Conservation (phyloP, 192 early-diverging fungal genomes). For the Mortierella antarctica region DNA sequence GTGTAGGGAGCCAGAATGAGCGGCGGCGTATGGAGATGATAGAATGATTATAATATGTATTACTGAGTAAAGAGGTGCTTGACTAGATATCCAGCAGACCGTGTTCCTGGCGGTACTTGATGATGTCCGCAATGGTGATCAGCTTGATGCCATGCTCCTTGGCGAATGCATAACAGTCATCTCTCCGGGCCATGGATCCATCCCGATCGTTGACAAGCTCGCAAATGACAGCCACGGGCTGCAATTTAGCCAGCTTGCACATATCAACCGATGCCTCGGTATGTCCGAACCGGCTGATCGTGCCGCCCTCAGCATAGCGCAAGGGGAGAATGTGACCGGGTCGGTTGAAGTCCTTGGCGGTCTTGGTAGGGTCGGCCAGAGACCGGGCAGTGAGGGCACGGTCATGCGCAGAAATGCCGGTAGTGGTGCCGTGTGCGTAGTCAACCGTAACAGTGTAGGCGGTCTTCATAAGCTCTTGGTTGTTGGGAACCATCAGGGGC, state of each 20-base stretch:
- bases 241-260: constrained; percentile 82
- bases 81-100: constrained; percentile 34
- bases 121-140: constrained; percentile 90
- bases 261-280: constrained; percentile 95
- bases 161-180: constrained; percentile 91
- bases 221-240: constrained; percentile 90
- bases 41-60: not conserved
- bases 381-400: constrained; percentile 82
- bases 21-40: not conserved
- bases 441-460: constrained; percentile 96
- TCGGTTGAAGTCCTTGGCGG: constrained; percentile 79
- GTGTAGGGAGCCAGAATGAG: too few relatives aligned
- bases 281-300: constrained; percentile 90
- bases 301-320: constrained; percentile 83
- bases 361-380: constrained; percentile 77
- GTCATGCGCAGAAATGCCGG: constrained; percentile 96
- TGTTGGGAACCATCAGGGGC: constrained; percentile 95
- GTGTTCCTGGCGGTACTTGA: constrained; percentile 74
- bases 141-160: constrained; percentile 84
- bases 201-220: constrained; percentile 93
- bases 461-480: constrained; percentile 91
- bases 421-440: constrained; percentile 85
- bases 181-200: constrained; percentile 93
- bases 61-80: constrained; percentile 10
- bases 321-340: constrained; percentile 97